Evolutionary conservation across 345 rosid genomes (phyloP), one percentile per base, ranked within the genome.

Genomic region (Salix viminalis): DNA sequence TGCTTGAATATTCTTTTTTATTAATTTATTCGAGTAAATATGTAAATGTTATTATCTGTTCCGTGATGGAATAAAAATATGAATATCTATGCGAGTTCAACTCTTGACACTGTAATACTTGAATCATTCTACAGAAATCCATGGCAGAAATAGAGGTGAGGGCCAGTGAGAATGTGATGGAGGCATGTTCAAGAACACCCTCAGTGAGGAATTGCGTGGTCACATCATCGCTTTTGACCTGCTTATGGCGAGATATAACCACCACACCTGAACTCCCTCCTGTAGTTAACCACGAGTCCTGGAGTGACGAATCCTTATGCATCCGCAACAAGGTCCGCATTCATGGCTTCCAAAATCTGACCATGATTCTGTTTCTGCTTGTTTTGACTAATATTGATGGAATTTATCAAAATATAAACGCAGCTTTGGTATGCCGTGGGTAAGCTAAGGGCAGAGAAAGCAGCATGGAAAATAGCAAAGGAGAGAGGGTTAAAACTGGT

Each of bases 381-480:
- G 50, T 12, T 28, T 7, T 44, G 6, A 46, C 46, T 13, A 6
- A 42, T 44, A 42, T 21, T 11, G 26, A 46, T 4, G 19, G 58
- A 65, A 26, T 62, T 67, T 42, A 41, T 41, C 12, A 41, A 41
- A 21, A n/a, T 21, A 65, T 67, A 34, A 50, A 41, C 50, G 72
- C 88, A 92, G 97, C 90, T 92, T 5, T 88, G 97, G 94, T 90
- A 90, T 84, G 96, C 97, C 2, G 77, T 93, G 77, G 99, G 98
- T n/a, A 96, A 93, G 84, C 83, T 91, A n/a, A 90, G 77, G 81
- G 95, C 98, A 3, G 99, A 95, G 87, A 89, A 82, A 65, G 83
- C 81, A 16, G 92, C 91, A 0, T 89, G 94, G 91, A 86, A 81
- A 69, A 80, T 85, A n/a, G 89, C 96, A 4, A 82, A 87, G 36